Base-by-base conservation (phyloP, 805 yeast genomes). In the Scheffersomyces amazonensis region DNA sequence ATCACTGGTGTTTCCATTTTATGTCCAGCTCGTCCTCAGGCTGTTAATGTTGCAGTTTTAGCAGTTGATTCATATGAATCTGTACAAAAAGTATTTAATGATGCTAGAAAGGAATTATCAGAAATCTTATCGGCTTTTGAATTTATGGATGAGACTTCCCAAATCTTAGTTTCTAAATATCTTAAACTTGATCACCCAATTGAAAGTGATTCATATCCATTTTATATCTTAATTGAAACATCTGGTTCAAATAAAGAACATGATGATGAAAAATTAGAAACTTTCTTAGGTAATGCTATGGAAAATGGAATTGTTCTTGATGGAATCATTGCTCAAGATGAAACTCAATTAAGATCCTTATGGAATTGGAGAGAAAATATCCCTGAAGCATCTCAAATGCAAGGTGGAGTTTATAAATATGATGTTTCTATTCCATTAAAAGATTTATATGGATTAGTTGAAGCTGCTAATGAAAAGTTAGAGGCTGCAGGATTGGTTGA, bases 311-410 rank as follows among this genome's bases (percentile, higher is more conserved):
- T 81, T 33, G 90, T 93, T 22, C 70, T 73, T n/a, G 98, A 93
- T 61, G 99, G 99, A 54, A 90, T 88, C 29, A 85, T 93, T 47
- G 96, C 99, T 6, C 96, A 89, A 62, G 97, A 90, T 60, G 96
- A 87, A 65, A 73, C 93, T 1, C 98, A 93, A 63, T 64, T 87
- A 42, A 73, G 71, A 43, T 80, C 80, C 39, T 73, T 93, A 51
- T 93, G 99, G 99, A 69, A 81, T 23, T 93, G 98, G 98, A 81
- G 99, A 67, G 99, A 93, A 65, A 76, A 83, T 45, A 80, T 91
- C 46, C 88, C 96, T 29, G 99, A 93, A 66, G 90, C 96, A 5
- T 75, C 87, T 5, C 83, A 86, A 35, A 73, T 77, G 43, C 80
- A 73, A 25, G 98, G 99, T 36, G 99, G 98, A 50, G 97, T 91